Evolutionary conservation across 805 yeast species (phyloP), one percentile per base, ranked within the genome.

Genomic region (Allodekkera sacchari): DNA sequence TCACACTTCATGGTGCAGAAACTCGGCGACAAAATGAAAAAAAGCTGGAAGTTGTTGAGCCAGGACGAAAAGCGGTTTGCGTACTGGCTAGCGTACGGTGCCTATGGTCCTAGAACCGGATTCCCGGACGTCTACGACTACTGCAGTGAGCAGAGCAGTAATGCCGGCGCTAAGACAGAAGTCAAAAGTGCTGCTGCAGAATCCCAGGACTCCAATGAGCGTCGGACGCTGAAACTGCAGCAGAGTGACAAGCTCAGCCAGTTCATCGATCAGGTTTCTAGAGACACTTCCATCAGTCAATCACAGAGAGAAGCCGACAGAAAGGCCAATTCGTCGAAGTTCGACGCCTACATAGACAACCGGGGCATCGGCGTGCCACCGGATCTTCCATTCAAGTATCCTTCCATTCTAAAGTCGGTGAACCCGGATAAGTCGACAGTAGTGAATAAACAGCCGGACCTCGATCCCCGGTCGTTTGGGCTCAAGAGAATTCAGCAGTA

Each of bases 61-160:
- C 38, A 38, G 9, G 64, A 68, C 31, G 67, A 67, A 32, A 78
- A 79, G 47, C 60, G 68, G 38, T 59, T 78, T 40, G 66, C 73
- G 7, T 78, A 74, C 50, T 77, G 66, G 56, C 64, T 77, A 19
- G 66, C 77, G 0, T 82, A 75, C 52, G 88, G 88, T 2, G 63
- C 77, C 29, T 72, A 81, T 66, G 92, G 87, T 0, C 77, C 74
- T 2, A 63, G 94, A 39, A 75, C 70, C 29, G 69, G 70, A 14
- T 67, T 78, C 34, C 54, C 55, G 12, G 54, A 57, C 30, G 63
- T 62, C 40, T 63, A 72, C 60, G 61, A 58, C 35, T 51, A 62
- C n/a, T 40, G 37, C 27, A 38, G 33, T 6, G 13, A 6, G 18
- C 18, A 28, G 15, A 19, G 29, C 27, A 18, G 23, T 14, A 21